Conservation (phyloP, 129 eudicot species). For the Tanacetum coccineum region DNA sequence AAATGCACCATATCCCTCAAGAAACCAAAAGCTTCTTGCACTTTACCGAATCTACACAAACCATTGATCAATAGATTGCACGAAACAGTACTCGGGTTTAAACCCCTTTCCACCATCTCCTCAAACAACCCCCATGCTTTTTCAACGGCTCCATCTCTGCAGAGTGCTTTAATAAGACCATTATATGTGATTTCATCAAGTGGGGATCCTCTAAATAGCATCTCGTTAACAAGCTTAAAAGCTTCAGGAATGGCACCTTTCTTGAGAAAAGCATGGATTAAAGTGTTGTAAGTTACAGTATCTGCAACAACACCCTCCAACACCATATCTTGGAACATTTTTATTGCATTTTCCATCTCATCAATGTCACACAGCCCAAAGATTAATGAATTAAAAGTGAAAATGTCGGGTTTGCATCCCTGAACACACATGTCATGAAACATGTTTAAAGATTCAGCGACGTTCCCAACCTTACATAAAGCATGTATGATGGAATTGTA, state of each 20-base stretch:
- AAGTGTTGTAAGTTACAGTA: conserved; percentile 78
- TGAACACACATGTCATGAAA: conserved; percentile 42
- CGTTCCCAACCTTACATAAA: conserved; percentile 50
- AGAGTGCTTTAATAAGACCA: conserved; percentile 63
- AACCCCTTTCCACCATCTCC: conserved; percentile 81
- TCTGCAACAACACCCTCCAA: conserved; percentile 87
- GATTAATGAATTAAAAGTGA: conserved; percentile 77
- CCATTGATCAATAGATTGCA: conserved; percentile 84
- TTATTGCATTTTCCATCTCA: conserved; percentile 67
- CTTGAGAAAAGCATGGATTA: conserved; percentile 65
- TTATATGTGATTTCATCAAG: conserved; percentile 72
- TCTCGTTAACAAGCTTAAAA: conserved; percentile 69
- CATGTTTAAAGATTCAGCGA: conserved; percentile 52
- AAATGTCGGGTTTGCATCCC: conserved; percentile 83
- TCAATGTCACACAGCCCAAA: conserved; percentile 67
- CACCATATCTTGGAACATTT: conserved; percentile 67
- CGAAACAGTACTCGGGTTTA: conserved; percentile 43
- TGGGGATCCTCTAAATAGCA: conserved; percentile 78
- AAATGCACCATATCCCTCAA: conserved; percentile 60
- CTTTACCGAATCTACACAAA: conserved; percentile 56
- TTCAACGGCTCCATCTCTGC: too few species aligned
- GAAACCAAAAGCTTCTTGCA: conserved; percentile 67
- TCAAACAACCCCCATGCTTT: conserved; percentile 74
- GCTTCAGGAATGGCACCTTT: conserved; percentile 55
- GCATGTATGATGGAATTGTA: conserved; percentile 76